Evolutionary conservation across 306 rosid species (phyloP), one percentile per base, ranked within the genome.

Genomic region (Vachellia pachyceras): DNA sequence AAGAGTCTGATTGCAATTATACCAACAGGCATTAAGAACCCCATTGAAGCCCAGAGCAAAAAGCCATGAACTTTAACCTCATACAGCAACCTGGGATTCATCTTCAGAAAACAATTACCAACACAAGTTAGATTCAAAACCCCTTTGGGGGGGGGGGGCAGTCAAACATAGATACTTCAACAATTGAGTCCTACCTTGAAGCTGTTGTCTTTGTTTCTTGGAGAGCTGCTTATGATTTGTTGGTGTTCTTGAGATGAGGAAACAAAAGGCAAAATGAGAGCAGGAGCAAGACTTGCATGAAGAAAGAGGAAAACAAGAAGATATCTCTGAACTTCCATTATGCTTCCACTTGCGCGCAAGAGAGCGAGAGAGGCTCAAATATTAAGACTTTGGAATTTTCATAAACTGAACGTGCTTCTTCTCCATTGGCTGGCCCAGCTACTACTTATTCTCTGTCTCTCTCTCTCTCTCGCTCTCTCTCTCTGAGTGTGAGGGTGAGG

Each of bases 41-140:
- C 98, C 97, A 94, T 87, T 83, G 98, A 91, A 81, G 91, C 89
- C 98, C 97, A 92, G 3, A 92, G 82, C 25, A 94, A 91, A 89
- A 94, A 94, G 3, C 98, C 98, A 77, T 94, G 98, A 18, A 90
- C 79, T 73, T 85, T 86, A 66, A 94, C 85, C 75, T 94, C 88
- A 52, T 83, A 82, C 78, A 61, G 49, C 70, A 94, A 86, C 46
- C 87, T 91, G 33, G 85, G 81, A 84, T 57, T 90, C 88, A 85
- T 85, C 94, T 92, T 84, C 66, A 72, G 29, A 68, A 39, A 76
- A 72, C 44, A 64, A 35, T 15, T 3, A 36, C 69, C 69, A 14
- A 35, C 10, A 35, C 0, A 35, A 35, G 44, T 64, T 35, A 64
- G 44, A 37, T 33, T 64, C 40, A 49, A 49, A 49, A 39, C 7